Evolutionary conservation across 2,329 filamentous ascomycete genomes (phyloP).

Genomic region (Sporothrix humicola): DNA sequence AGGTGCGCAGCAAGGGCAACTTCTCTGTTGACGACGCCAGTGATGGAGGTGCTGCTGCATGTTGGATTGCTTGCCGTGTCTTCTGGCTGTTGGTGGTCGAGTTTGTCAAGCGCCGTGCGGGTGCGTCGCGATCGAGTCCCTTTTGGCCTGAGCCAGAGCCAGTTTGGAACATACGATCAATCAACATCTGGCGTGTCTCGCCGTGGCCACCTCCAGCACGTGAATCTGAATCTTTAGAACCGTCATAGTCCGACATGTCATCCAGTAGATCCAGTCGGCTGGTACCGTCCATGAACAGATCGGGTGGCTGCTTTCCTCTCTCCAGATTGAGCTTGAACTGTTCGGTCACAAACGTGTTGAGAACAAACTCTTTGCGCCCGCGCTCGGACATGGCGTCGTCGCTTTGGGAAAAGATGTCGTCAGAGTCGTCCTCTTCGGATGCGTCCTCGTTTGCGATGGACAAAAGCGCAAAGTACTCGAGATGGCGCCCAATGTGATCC

Average conservation of each 20-base stretch:
- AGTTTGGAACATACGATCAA: slow-evolving; percentile 35
- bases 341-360: slow-evolving; percentile 36
- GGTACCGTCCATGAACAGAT: slow-evolving; percentile 32
- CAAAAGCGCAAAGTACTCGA: slow-evolving; percentile 37
- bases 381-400: slow-evolving; percentile 37
- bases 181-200: slow-evolving; percentile 35
- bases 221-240: slow-evolving; percentile 17
- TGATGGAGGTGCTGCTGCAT: slow-evolving; percentile 17
- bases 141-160: background rate
- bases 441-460: slow-evolving; percentile 32
- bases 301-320: slow-evolving; percentile 33
- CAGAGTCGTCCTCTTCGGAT: slow-evolving; percentile 35
- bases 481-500: slow-evolving; percentile 34
- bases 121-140: background rate
- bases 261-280: slow-evolving; percentile 35
- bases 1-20: slow-evolving; percentile 35
- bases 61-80: slow-evolving; percentile 17
- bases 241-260: slow-evolving; percentile 35
- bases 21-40: slow-evolving; percentile 31
- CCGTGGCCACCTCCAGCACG: background rate
- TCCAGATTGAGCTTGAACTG: slow-evolving; percentile 37
- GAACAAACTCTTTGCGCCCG: slow-evolving; percentile 35
- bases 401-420: slow-evolving; percentile 35
- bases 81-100: slow-evolving; percentile 24
- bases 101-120: slow-evolving; percentile 1